Percentiles rank a stretch among this genome's conserved stretches.
These are phyloP conservation scores for Artemisia tridentata DNA, from an alignment of 129 eudicot species.

Conservation along the genomic window DNA sequence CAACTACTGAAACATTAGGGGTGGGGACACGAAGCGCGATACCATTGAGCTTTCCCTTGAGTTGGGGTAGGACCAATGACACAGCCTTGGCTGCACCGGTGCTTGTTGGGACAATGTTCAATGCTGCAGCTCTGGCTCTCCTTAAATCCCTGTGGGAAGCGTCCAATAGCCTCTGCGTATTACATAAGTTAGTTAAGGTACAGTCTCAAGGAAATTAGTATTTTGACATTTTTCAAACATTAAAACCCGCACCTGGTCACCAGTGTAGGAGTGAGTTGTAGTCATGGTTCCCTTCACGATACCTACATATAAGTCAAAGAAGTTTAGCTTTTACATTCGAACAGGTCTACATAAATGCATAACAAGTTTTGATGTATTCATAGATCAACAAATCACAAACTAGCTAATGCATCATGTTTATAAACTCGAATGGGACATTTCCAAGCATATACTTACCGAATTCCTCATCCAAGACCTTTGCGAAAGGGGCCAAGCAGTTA, in stretches of 20 bases:
- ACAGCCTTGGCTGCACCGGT: slow-evolving; percentile 99
- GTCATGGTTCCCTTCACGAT: slow-evolving; percentile 99
- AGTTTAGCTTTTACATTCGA: not conserved
- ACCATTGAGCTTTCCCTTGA: slow-evolving; percentile 97
- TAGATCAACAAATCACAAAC: not conserved
- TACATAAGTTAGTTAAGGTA: not conserved
- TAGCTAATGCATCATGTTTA: not conserved
- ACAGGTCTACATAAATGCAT: slow-evolving; percentile 11
- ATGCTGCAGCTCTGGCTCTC: slow-evolving; percentile 96
- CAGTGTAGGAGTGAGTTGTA: slow-evolving; percentile 97
- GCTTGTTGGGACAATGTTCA: slow-evolving; percentile 95
- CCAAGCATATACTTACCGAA: slow-evolving; percentile 47
- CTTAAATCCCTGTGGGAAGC: slow-evolving; percentile 97
- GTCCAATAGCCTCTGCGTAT: slow-evolving; percentile 73
- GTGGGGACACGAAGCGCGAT: slow-evolving; percentile 99
- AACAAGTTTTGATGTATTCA: not conserved
- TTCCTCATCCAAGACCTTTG: slow-evolving; percentile 83
- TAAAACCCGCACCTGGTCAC: slow-evolving; percentile 65
- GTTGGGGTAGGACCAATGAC: slow-evolving; percentile 85
- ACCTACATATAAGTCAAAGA: slow-evolving; percentile 34
- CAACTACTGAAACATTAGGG: slow-evolving; percentile 94
- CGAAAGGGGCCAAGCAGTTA: slow-evolving; percentile 97
- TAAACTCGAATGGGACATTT: not conserved
- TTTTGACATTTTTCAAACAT: not conserved
- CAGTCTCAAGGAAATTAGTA: slow-evolving; percentile 19